Base-by-base conservation (phyloP, 345 rosid species). In the Barbarea vulgaris region DNA sequence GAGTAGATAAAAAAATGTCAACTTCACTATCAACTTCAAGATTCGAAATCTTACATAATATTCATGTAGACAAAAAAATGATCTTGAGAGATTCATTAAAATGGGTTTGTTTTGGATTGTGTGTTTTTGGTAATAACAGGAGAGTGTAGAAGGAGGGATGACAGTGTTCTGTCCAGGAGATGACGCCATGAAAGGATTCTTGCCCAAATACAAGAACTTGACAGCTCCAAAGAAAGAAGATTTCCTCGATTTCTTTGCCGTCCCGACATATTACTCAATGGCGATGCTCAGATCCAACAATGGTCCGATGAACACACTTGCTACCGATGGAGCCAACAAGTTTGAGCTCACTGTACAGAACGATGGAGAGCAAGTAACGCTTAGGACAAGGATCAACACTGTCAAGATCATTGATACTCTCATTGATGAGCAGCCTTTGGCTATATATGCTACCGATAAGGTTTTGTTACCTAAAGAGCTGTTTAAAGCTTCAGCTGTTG, bases 91-190 rank as follows among this genome's bases (percentile, higher is more conserved):
- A 67, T 15, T 18, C 17, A 30, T 30, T 5, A 22, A 41, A 61
- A 58, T 15, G 4, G 19, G 51, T 15, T 50, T 21, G 51, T 15
- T 50, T 21, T 61, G 55, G 33, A 9, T 53, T 9, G 19, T 9
- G 19, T 63, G 66, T 50, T 68, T 22, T 15, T 15, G 65, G 34
- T 34, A 30, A n/a, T 69, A 66, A 34, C 87, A 95, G 99, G 93
- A 84, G 64, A 83, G 71, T 74, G 22, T 83, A 28, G 88, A 77
- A 19, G 97, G 98, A 84, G 99, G 99, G 73, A 83, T 96, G 80
- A 93, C 99, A n/a, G 91, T 87, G 76, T 93, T 93, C 76, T 96
- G 99, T 82, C 99, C 99, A 25, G 73, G 85, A 55, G 99, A 96
- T 39, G 96, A 86, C 69, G 77, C 96, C 28, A 88, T 93, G 84